phyloP scores from a whole-genome alignment of 1,284 basidiomycete genomes.

The Trichosporon faecale region DNA sequence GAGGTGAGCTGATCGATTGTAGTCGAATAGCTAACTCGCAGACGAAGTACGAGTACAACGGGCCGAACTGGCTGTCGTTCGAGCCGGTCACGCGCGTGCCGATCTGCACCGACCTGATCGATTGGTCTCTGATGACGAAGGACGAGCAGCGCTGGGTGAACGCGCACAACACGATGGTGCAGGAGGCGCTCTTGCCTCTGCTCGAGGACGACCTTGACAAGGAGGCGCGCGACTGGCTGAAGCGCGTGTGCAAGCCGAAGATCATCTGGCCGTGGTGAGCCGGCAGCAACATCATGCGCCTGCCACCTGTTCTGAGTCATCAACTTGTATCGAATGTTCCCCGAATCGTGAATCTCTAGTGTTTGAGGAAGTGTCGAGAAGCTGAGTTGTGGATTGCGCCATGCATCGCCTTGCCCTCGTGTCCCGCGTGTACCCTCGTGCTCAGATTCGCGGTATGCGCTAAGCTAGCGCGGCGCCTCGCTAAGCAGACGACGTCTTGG shows the following conservation, averaged over 20 bases:
- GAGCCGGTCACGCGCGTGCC: constrained; percentile 87
- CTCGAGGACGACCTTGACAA: constrained; percentile 53
- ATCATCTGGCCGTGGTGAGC: constrained; percentile 44
- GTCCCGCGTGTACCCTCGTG: too few species aligned
- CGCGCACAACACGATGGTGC: constrained; percentile 79
- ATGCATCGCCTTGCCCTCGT: not conserved
- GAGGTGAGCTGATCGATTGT: constrained; percentile 56
- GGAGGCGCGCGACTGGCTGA: constrained; percentile 48
- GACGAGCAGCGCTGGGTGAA: constrained; percentile 89
- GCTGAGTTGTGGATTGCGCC: not conserved
- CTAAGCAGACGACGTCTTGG: not conserved
- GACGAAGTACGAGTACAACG: constrained; percentile 60
- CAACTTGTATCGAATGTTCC: not conserved
- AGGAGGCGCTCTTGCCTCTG: constrained; percentile 66
- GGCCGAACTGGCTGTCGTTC: constrained; percentile 75
- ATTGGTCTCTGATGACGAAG: constrained; percentile 74
- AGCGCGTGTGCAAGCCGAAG: constrained; percentile 44
- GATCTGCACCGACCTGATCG: constrained; percentile 87
- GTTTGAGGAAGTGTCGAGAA: not conserved
- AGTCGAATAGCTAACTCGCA: not conserved
- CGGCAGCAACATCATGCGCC: too few species aligned
- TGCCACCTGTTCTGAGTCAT: not conserved
- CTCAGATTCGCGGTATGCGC: too few species aligned
- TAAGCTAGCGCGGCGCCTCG: too few species aligned
- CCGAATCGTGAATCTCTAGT: not conserved